Evolutionary conservation across 208 protist genomes (phyloP).

Genomic region (Angomonas ambiguus): DNA sequence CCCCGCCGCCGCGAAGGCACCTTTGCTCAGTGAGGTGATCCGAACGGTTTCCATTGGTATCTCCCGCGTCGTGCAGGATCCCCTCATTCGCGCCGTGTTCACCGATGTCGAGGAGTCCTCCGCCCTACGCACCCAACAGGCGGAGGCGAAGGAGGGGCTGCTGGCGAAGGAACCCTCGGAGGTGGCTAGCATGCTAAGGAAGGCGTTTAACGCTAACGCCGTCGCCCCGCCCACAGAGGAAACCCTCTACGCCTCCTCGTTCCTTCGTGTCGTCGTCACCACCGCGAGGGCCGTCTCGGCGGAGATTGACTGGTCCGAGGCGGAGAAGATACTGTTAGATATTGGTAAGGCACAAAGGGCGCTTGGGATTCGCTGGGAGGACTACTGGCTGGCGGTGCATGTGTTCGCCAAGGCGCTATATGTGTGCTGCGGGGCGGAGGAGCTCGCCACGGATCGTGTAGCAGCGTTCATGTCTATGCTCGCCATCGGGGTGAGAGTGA

Average conservation of each 20-base stretch:
- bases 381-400: conserved; percentile 74
- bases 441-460: conserved; percentile 41
- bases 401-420: conserved; percentile 64
- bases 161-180: conserved; percentile 8
- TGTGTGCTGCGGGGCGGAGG: conserved; percentile 47
- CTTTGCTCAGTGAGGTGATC: conserved; percentile 76
- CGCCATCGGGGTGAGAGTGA: conserved; percentile 57
- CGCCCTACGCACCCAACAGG: conserved; percentile 9
- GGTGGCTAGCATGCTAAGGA: conserved; percentile 19
- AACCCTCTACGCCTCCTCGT: conserved; percentile 61
- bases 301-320: conserved; percentile 45
- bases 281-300: conserved; percentile 47
- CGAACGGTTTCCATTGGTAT: conserved; percentile 70
- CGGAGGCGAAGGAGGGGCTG: conserved; percentile 4
- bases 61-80: conserved; percentile 42
- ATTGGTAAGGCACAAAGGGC: conserved; percentile 54
- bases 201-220: neutral
- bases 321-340: conserved; percentile 29
- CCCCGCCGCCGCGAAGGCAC: conserved; percentile 54
- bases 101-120: conserved; percentile 34
- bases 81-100: conserved; percentile 71
- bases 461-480: conserved; percentile 66
- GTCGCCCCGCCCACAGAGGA: conserved; percentile 33
- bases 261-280: conserved; percentile 64
- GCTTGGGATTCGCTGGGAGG: conserved; percentile 53